phyloP scores from a whole-genome alignment of 495 filamentous ascomycete species.

The Xylaria grammica region DNA sequence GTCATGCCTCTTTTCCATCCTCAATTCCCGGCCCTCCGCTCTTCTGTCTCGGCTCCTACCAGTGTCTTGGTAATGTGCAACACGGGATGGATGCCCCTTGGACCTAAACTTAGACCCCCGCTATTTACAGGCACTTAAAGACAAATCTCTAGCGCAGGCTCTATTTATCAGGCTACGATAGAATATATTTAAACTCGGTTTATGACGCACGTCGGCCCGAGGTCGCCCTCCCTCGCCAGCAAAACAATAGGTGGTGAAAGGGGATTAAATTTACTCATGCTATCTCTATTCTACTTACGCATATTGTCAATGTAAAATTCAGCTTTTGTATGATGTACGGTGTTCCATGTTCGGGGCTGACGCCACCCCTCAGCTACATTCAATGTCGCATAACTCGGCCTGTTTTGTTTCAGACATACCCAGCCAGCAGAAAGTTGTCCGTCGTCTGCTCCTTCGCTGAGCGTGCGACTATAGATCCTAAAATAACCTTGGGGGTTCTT shows the following conservation, averaged over 20 bases:
- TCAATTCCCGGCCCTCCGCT: too few relatives aligned
- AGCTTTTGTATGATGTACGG: neutral
- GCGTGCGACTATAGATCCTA: neutral
- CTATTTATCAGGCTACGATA: neutral
- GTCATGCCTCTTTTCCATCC: neutral
- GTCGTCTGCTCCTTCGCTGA: neutral
- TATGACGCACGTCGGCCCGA: neutral
- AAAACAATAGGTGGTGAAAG: neutral
- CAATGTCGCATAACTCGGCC: neutral
- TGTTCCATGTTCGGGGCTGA: constrained; percentile 2
- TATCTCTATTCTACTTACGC: neutral
- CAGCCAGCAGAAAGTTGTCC: neutral
- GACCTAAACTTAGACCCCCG: neutral
- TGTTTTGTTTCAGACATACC: constrained; percentile 10
- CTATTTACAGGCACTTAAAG: neutral
- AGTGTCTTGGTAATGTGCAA: neutral
- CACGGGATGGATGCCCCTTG: neutral
- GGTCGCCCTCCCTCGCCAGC: neutral
- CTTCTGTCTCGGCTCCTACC: neutral
- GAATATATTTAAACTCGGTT: neutral
- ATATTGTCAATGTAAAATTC: too few relatives aligned
- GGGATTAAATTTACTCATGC: neutral
- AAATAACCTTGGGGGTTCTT: neutral
- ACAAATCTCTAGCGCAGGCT: too few relatives aligned
- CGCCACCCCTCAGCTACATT: neutral